A percentile compares a stretch with the other conserved stretches of the same genome.
phyloP scores from a whole-genome alignment of 306 rosid genomes.

The Pterocarpus macrocarpus region DNA sequence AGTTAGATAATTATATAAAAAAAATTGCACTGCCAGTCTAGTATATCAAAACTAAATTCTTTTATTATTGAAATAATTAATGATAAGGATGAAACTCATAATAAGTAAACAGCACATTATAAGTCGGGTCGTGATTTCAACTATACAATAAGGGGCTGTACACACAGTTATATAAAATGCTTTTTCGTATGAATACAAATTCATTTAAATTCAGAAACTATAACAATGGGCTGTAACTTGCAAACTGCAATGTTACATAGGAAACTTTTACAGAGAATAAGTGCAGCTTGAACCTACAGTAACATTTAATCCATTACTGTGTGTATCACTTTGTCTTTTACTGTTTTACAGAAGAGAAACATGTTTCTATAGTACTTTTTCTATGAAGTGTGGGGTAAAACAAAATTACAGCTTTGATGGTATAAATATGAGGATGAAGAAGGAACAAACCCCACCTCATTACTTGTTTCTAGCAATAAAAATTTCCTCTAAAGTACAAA shows the following conservation, averaged over 20 bases:
- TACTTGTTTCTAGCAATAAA: conserved; percentile 33
- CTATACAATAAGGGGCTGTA: no score
- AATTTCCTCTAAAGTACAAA: conserved; percentile 12
- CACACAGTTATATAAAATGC: no score
- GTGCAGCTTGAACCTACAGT: conserved; percentile 2
- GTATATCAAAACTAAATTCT: no score
- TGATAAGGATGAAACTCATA: no score
- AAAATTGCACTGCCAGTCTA: no score
- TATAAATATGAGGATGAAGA: not conserved
- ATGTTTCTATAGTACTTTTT: not conserved
- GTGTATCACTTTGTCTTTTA: conserved; percentile 19
- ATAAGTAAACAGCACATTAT: no score
- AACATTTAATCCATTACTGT: not conserved
- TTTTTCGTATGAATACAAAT: no score
- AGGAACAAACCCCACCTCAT: conserved; percentile 41
- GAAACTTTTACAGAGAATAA: not conserved
- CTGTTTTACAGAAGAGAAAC: conserved; percentile 22
- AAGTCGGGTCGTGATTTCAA: no score
- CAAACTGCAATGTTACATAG: conserved; percentile 10
- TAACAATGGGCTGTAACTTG: not conserved
- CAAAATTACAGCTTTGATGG: conserved; percentile 2
- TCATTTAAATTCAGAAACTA: not conserved
- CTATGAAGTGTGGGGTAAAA: not conserved
- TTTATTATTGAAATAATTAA: no score
- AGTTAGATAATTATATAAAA: no score